Conservation (phyloP, 371 early-diverging fungal species). For the Batkoa obscura region DNA sequence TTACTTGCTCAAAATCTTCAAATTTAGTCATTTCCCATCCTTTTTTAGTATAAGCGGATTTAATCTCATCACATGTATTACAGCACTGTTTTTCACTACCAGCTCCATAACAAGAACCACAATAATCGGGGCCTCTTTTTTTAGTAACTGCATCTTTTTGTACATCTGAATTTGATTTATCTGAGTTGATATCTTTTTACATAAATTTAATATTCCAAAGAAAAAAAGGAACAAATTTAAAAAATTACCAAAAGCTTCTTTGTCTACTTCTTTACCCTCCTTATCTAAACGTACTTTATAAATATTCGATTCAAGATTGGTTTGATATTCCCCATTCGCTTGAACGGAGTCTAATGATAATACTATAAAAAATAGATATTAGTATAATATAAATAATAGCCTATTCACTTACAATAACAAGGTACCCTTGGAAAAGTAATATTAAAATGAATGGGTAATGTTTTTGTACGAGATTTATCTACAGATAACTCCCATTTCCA, state of each 20-base stretch:
- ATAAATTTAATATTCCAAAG: too few species aligned
- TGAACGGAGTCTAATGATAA: not conserved
- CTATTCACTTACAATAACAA: constrained; percentile 51
- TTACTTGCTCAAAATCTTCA: constrained; percentile 64
- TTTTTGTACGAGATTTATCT: constrained; percentile 69
- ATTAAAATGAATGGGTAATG: constrained; percentile 73
- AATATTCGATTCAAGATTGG: constrained; percentile 56
- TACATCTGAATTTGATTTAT: not conserved
- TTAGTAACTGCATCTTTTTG: not conserved
- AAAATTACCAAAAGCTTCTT: constrained; percentile 27
- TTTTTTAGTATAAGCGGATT: constrained; percentile 52
- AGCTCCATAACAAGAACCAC: constrained; percentile 77
- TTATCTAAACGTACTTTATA: constrained; percentile 55
- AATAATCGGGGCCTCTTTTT: constrained; percentile 20
- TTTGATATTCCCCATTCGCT: constrained; percentile 73
- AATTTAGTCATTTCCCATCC: constrained; percentile 66
- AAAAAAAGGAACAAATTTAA: not conserved
- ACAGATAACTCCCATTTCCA: constrained; percentile 62
- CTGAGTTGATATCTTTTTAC: not conserved
- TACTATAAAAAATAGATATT: not conserved
- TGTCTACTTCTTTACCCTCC: constrained; percentile 39
- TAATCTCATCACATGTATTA: constrained; percentile 85
- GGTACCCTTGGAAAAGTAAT: constrained; percentile 81
- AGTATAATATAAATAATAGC: not conserved
- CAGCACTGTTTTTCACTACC: constrained; percentile 64